Base-by-base conservation (phyloP, 2,329 filamentous ascomycete species). In the Exserohilum rostratum region DNA sequence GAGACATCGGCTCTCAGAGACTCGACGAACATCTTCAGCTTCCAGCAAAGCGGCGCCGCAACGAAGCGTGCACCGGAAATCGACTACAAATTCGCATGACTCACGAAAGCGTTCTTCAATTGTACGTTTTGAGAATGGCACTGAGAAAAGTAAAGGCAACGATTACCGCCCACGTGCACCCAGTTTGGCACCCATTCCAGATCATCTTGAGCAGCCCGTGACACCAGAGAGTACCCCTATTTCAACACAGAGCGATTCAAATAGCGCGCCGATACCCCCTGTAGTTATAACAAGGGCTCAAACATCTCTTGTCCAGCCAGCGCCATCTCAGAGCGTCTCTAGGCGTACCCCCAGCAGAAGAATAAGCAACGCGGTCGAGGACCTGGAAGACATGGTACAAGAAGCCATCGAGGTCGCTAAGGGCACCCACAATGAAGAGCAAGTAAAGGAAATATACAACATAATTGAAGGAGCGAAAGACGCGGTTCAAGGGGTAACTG, bases 371-470 rank as follows among this genome's bases (percentile, higher is more conserved):
- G 71, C 77, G 9, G 74, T 79, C 5, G 71, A 71, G 25, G 73
- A 70, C 0, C 55, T 80, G 5, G 77, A 80, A 54, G 67, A 74
- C n/a, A 67, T 80, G 40, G 76, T 79, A 53, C 68, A 77, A 53
- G 73, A 79, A 50, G 78, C 78, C 1, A 64, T 76, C 11, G 52
- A 68, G 2, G 66, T 77, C 27, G 74, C 76, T 5, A 67, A 76
- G 35, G 62, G 72, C 34, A 69, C 70, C 2, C 61, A 68, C 6
- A 59, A 75, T 47, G 60, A 59, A 27, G 64, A 67, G 3, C 66
- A 74, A 22, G 62, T 73, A 5, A 65, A 74, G 15, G 74, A 79
- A 22, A 72, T 79, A 15, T 72, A 75, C 30, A 57, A 67, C 1
- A 76, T 79, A 12, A 72, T 80, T 13, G 66, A 78, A 51, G 70